Conservation (phyloP, 2,329 filamentous ascomycete genomes). For the Magnaporthales sp. region DNA sequence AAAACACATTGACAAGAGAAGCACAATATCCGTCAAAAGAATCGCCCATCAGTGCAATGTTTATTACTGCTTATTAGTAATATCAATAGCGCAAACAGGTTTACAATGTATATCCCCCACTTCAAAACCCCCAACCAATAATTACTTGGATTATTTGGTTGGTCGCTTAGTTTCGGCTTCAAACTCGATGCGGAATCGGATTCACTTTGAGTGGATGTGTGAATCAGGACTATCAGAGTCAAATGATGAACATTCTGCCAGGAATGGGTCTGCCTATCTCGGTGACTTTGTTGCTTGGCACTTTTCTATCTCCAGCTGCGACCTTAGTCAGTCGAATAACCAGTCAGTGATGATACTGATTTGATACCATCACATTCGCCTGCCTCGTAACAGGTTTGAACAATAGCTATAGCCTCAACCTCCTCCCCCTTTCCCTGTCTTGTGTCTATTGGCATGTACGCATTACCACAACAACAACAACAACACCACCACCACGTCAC, state of each 20-base stretch:
- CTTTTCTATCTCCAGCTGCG: neutral
- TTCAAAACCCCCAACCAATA: neutral
- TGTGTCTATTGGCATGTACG: neutral
- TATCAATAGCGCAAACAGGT: neutral
- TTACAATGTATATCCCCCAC: neutral
- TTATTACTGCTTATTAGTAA: too few species aligned
- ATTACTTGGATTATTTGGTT: neutral
- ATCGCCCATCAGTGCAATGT: too few species aligned
- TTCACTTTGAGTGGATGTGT: neutral
- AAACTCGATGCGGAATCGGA: neutral
- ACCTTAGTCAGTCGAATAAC: neutral
- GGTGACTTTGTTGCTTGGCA: neutral
- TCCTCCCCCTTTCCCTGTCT: neutral
- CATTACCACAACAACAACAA: neutral
- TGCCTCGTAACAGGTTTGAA: neutral
- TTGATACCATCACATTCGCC: neutral
- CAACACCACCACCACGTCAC: too few species aligned
- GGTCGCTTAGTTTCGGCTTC: neutral
- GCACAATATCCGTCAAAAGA: too few species aligned
- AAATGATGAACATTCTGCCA: neutral
- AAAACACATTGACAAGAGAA: too few species aligned
- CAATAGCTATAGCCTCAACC: neutral
- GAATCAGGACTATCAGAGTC: neutral
- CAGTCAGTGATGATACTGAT: neutral
- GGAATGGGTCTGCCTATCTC: neutral